Evolutionary conservation across 495 filamentous ascomycete genomes (phyloP).

Genomic region (Penicillium diatomitis): DNA sequence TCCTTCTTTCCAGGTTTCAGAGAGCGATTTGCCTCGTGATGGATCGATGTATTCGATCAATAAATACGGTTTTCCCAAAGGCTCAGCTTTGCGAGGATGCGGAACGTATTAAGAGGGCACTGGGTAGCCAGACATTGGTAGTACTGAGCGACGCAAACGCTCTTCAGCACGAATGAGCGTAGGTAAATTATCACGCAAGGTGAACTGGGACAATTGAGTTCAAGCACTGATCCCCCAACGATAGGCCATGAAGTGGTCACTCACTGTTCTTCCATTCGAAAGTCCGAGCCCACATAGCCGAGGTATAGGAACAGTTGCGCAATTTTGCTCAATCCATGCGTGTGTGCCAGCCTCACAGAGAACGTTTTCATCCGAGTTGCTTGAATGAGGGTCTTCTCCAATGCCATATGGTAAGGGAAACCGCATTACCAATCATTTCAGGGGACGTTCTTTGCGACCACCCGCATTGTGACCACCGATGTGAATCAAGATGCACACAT

Average conservation of each 20-base stretch:
- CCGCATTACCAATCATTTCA: constrained; percentile 22
- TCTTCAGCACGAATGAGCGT: constrained; percentile 14
- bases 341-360: constrained; percentile 29
- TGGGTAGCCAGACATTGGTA: constrained; percentile 15
- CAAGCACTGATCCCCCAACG: background rate
- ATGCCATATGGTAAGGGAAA: constrained; percentile 31
- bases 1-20: constrained; percentile 19
- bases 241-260: background rate
- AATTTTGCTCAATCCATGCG: constrained; percentile 27
- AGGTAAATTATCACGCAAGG: constrained; percentile 17
- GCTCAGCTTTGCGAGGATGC: constrained; percentile 5
- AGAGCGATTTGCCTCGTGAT: constrained; percentile 24
- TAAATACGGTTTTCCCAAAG: constrained; percentile 17
- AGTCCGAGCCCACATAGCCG: constrained; percentile 30
- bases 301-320: constrained; percentile 23
- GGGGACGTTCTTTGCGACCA: constrained; percentile 1
- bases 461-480: constrained; percentile 16
- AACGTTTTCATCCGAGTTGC: constrained; percentile 32
- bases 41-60: constrained; percentile 26
- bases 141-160: constrained; percentile 13
- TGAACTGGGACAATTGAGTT: constrained; percentile 18
- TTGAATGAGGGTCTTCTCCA: constrained; percentile 23
- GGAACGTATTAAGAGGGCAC: constrained; percentile 17
- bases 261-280: background rate
- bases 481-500: constrained; percentile 28